phyloP scores from a whole-genome alignment of 345 rosid genomes.

The Ceriops tagal region DNA sequence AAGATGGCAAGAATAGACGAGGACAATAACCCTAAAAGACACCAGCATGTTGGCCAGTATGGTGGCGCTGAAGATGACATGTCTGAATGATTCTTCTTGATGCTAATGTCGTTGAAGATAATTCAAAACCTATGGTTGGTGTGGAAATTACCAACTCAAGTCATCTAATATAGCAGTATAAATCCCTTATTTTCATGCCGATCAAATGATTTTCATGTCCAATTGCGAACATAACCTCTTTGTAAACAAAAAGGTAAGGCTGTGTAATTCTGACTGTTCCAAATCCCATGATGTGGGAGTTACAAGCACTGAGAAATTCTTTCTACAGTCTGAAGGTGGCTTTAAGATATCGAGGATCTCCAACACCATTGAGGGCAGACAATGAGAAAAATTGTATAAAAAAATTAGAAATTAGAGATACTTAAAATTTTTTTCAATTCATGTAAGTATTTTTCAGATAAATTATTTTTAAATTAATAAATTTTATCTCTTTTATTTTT shows the following conservation, averaged over 20 bases:
- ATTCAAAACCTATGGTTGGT: too few relatives aligned
- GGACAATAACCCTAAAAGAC: conserved; percentile 41
- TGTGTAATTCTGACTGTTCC: too few relatives aligned
- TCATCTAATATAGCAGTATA: background rate
- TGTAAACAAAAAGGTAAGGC: too few relatives aligned
- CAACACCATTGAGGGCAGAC: conserved; percentile 6
- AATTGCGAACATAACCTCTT: too few relatives aligned
- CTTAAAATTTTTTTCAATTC: too few relatives aligned
- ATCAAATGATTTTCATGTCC: too few relatives aligned
- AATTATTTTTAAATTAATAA: background rate
- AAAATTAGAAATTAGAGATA: background rate
- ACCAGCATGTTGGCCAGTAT: conserved; percentile 45
- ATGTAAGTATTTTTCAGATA: background rate
- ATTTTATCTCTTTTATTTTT: background rate
- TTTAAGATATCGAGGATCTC: background rate
- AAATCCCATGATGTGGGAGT: too few relatives aligned
- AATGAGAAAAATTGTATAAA: background rate
- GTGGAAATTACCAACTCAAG: background rate
- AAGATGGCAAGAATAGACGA: conserved; percentile 50
- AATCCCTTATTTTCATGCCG: background rate
- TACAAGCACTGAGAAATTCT: too few relatives aligned
- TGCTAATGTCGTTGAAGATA: too few relatives aligned
- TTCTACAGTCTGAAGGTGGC: too few relatives aligned
- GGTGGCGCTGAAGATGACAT: conserved; percentile 70
- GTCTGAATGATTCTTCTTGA: conserved; percentile 48